A percentile compares a stretch with the other conserved stretches of the same genome.
Conservation (phyloP, 2,329 filamentous ascomycete species). For the Microthyrium microscopicum region DNA sequence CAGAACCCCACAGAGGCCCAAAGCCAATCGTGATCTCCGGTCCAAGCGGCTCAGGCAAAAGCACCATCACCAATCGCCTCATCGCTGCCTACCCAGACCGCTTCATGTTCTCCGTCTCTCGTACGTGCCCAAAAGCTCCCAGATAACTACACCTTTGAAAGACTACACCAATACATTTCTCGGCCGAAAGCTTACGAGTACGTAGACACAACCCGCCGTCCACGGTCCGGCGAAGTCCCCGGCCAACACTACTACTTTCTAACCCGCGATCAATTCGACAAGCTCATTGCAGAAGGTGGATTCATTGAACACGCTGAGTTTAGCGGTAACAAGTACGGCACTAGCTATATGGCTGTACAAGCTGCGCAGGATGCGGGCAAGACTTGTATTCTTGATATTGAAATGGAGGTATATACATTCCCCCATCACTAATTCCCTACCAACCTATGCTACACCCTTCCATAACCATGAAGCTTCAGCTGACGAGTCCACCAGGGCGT, state of each 20-base stretch:
- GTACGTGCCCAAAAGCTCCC: slow-evolving; percentile 5
- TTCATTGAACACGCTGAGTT: slow-evolving; percentile 86
- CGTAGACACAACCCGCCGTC: slow-evolving; percentile 63
- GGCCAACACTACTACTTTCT: slow-evolving; percentile 74
- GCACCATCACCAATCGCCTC: slow-evolving; percentile 58
- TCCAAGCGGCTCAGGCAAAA: slow-evolving; percentile 66
- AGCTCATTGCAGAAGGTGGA: slow-evolving; percentile 47
- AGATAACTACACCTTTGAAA: neutral
- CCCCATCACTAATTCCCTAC: neutral
- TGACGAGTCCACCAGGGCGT: slow-evolving; percentile 44
- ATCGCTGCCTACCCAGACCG: slow-evolving; percentile 48
- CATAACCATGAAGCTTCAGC: neutral
- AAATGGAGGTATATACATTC: slow-evolving; percentile 61
- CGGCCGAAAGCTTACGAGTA: slow-evolving; percentile 8
- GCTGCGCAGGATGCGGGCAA: slow-evolving; percentile 53
- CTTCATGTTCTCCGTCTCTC: slow-evolving; percentile 43
- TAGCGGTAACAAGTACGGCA: slow-evolving; percentile 75
- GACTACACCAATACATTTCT: slow-evolving; percentile 13
- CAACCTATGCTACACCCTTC: neutral
- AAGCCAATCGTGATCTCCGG: slow-evolving; percentile 60
- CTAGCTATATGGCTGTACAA: slow-evolving; percentile 61
- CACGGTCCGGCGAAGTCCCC: slow-evolving; percentile 57
- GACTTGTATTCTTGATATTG: slow-evolving; percentile 80
- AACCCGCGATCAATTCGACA: slow-evolving; percentile 47
- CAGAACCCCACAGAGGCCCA: neutral